Evolutionary conservation across 164 flowering plant species (phyloP).

Genomic region (Tetracentron sinense): DNA sequence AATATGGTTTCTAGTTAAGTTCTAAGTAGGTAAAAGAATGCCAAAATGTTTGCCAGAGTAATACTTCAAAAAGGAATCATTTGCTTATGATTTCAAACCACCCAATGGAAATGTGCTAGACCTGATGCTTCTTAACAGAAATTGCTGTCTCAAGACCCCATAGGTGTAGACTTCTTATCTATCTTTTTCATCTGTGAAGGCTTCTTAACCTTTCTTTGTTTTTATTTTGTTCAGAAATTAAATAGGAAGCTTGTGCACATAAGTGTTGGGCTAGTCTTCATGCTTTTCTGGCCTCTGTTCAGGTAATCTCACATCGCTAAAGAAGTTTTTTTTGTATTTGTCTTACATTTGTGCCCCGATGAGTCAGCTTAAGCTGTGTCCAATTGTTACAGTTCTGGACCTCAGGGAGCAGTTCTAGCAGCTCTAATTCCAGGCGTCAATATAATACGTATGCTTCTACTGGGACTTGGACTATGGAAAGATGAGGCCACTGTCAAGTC

Average conservation of each 20-base stretch:
- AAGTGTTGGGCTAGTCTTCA: conserved; percentile 78
- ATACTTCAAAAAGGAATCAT: no score
- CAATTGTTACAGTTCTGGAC: conserved; percentile 47
- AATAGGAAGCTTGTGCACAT: conserved; percentile 85
- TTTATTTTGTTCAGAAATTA: conserved; percentile 52
- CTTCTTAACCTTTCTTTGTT: conserved; percentile 6
- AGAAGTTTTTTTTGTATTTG: neutral
- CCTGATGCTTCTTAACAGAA: no score
- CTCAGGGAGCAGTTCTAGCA: conserved; percentile 59
- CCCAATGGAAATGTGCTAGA: no score
- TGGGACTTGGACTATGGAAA: conserved; percentile 74
- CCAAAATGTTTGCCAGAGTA: no score
- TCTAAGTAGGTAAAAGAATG: no score
- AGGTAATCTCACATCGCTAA: conserved; percentile 40
- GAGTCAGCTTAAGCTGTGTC: neutral
- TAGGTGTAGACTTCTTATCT: neutral
- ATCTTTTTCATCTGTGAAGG: neutral
- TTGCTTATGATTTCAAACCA: no score
- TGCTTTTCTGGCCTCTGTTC: conserved; percentile 96
- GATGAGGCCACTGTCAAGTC: conserved; percentile 87
- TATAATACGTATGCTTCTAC: conserved; percentile 64
- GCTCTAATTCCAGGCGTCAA: conserved; percentile 72
- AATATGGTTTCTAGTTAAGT: no score
- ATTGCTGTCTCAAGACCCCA: neutral
- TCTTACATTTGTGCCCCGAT: conserved; percentile 7